phyloP scores from a whole-genome alignment of 768 basidiomycete genomes.

The Tricholoma sp. region DNA sequence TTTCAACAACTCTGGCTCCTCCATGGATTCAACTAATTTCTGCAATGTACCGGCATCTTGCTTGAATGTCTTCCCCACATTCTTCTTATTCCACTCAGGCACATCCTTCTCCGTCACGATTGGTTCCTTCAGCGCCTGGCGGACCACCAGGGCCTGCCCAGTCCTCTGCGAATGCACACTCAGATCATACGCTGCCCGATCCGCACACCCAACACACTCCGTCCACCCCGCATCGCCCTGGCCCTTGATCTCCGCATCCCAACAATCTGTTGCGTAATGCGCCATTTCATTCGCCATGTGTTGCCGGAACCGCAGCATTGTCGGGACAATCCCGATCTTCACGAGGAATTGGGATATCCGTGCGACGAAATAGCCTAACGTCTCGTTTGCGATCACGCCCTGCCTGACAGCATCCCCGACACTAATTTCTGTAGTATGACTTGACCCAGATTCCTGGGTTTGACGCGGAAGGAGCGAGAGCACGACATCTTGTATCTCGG shows the following conservation, averaged over 20 bases:
- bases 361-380: conserved; percentile 94
- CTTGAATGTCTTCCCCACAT: conserved; percentile 84
- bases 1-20: conserved; percentile 56
- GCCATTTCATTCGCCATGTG: conserved; percentile 99
- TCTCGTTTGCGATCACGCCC: conserved; percentile 92
- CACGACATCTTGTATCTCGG: conserved; percentile 68
- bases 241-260: conserved; percentile 91
- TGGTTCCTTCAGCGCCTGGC: conserved; percentile 82
- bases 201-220: conserved; percentile 98
- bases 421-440: conserved; percentile 55
- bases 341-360: conserved; percentile 86
- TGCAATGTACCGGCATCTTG: conserved; percentile 68
- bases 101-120: conserved; percentile 76
- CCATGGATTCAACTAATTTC: conserved; percentile 59
- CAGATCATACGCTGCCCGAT: conserved; percentile 95
- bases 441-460: conserved; percentile 74
- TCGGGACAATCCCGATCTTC: conserved; percentile 85
- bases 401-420: conserved; percentile 86
- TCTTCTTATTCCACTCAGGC: conserved; percentile 82
- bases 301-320: conserved; percentile 87
- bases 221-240: conserved; percentile 90
- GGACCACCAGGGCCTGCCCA: conserved; percentile 78
- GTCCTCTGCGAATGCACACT: conserved; percentile 84
- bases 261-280: conserved; percentile 98
- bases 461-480: conserved; percentile 77